These are phyloP conservation scores for Mrakiaceae sp. DNA, from an alignment of 1,284 basidiomycete genomes.

Conservation along the genomic window DNA sequence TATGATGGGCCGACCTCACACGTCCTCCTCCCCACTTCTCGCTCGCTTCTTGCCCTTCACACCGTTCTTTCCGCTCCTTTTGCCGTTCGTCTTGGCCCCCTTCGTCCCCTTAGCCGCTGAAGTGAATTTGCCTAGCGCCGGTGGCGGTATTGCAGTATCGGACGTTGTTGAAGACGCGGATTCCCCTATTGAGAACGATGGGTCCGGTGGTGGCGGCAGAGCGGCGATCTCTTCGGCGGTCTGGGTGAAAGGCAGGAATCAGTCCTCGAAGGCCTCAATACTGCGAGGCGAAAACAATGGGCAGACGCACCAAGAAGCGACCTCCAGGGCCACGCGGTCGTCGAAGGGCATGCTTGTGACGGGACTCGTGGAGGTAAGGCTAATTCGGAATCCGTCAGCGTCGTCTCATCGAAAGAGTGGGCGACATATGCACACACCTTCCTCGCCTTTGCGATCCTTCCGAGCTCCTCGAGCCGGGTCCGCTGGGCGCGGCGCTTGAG, in stretches of 20 bases:
- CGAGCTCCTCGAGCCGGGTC: slow-evolving; percentile 79
- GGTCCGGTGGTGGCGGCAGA: slow-evolving; percentile 6
- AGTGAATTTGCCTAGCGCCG: background rate
- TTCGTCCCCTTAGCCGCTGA: background rate
- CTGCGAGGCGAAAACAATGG: background rate
- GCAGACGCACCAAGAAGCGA: slow-evolving; percentile 53
- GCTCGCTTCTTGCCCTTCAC: background rate
- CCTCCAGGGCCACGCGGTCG: slow-evolving; percentile 92
- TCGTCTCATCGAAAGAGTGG: background rate
- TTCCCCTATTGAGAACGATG: background rate
- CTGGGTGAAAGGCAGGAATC: background rate
- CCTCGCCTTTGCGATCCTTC: slow-evolving; percentile 75
- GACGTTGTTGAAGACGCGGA: background rate
- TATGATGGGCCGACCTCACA: no score
- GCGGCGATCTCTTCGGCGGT: slow-evolving; percentile 17
- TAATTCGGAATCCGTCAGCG: slow-evolving; percentile 29
- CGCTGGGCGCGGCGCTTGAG: slow-evolving; percentile 80
- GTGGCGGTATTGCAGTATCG: background rate
- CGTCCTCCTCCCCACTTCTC: no score
- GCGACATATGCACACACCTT: slow-evolving; percentile 49
- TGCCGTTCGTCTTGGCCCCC: background rate
- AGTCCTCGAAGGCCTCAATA: background rate
- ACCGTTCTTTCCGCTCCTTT: background rate
- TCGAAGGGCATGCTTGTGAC: slow-evolving; percentile 96
- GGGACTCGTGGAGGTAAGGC: slow-evolving; percentile 94